Percentiles rank a stretch among this genome's conserved stretches.
Evolutionary conservation across 495 filamentous ascomycete genomes (phyloP).

Genomic region (Aspergillus incahuasiensis): DNA sequence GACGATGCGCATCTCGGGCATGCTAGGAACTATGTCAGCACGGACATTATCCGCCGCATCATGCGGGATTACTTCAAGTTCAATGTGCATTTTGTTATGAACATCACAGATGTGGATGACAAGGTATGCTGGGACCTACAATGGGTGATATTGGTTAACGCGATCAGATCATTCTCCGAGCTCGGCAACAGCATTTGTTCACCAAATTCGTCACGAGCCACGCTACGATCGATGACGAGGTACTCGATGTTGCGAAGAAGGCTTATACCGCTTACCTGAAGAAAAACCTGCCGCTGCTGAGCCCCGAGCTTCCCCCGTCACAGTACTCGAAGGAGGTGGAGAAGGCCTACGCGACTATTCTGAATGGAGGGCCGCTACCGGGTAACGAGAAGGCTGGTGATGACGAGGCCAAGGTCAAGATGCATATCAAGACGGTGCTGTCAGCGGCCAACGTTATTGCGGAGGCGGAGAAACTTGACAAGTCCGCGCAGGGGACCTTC

Average conservation of each 20-base stretch:
- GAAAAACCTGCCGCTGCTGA: slow-evolving; percentile 68
- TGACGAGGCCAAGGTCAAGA: slow-evolving; percentile 82
- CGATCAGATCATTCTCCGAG: slow-evolving; percentile 73
- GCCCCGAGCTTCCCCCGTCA: slow-evolving; percentile 31
- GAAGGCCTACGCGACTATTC: slow-evolving; percentile 57
- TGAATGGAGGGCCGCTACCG: slow-evolving; percentile 47
- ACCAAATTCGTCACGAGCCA: slow-evolving; percentile 46
- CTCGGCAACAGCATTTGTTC: slow-evolving; percentile 71
- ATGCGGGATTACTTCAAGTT: slow-evolving; percentile 82
- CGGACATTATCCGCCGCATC: slow-evolving; percentile 87
- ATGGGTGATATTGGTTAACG: not conserved
- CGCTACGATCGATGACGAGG: slow-evolving; percentile 45
- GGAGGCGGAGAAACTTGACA: slow-evolving; percentile 36
- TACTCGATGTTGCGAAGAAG: slow-evolving; percentile 49
- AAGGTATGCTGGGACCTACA: slow-evolving; percentile 50
- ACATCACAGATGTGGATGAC: slow-evolving; percentile 91
- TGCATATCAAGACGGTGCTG: slow-evolving; percentile 79
- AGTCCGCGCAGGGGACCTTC: slow-evolving; percentile 18
- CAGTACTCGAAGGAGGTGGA: slow-evolving; percentile 54
- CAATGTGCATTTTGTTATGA: slow-evolving; percentile 89
- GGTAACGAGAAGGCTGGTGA: slow-evolving; percentile 64
- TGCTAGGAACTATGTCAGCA: slow-evolving; percentile 89
- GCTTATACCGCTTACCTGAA: slow-evolving; percentile 71
- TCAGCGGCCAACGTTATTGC: slow-evolving; percentile 55
- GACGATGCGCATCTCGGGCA: slow-evolving; percentile 89